Evolutionary conservation across 129 eudicot genomes (phyloP).

Genomic region (Smallanthus sonchifolius): DNA sequence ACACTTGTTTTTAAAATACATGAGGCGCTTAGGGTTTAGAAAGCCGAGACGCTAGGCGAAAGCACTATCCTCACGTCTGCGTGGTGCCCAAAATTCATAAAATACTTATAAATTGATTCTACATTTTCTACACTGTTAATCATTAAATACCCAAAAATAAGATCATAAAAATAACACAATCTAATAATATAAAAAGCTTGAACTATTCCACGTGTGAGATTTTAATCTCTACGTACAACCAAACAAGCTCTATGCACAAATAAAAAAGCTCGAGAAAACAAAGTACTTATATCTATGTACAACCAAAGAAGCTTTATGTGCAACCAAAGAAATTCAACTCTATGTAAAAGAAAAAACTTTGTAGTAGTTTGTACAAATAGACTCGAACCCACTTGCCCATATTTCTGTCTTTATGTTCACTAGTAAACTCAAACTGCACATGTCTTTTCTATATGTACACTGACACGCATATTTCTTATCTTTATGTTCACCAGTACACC

Average conservation of each 20-base stretch:
- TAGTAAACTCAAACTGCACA: neutral
- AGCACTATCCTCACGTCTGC: neutral
- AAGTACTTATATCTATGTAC: neutral
- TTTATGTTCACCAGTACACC: neutral
- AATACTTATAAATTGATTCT: neutral
- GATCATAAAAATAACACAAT: neutral
- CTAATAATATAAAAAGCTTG: too few relatives aligned
- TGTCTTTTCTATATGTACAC: neutral
- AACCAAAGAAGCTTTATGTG: neutral
- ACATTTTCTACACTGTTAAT: neutral
- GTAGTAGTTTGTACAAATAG: too few relatives aligned
- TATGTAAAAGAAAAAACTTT: too few relatives aligned
- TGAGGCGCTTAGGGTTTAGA: neutral
- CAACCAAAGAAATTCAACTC: neutral
- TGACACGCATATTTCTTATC: neutral
- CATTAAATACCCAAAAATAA: neutral
- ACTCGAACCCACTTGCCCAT: neutral
- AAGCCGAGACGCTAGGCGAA: neutral
- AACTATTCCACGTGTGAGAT: neutral
- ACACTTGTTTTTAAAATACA: neutral
- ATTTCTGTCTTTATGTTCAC: neutral
- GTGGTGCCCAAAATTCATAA: neutral
- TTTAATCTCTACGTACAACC: neutral
- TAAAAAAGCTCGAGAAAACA: neutral
- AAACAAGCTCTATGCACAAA: neutral